Percentiles rank a stretch among this genome's conserved stretches.
phyloP scores from a whole-genome alignment of 345 rosid species.

The Hevea brasiliensis region DNA sequence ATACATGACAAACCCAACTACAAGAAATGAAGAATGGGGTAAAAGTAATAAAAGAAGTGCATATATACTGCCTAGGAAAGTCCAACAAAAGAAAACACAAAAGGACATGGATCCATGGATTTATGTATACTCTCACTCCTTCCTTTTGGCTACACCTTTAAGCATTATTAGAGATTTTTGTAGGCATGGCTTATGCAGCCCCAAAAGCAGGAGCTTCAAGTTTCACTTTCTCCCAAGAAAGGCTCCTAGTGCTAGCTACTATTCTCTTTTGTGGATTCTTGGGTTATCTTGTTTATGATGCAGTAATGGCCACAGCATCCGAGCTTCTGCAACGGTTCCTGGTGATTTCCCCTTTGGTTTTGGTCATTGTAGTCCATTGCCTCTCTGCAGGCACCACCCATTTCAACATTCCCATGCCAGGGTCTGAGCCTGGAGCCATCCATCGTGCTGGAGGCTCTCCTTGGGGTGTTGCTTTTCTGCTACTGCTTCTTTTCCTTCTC shows the following conservation, averaged over 20 bases:
- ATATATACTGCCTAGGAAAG: too few species aligned
- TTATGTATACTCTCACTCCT: too few species aligned
- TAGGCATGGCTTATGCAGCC: neutral
- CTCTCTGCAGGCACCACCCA: constrained; percentile 40
- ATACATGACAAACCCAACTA: too few species aligned
- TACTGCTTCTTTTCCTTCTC: constrained; percentile 47
- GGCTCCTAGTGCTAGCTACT: constrained; percentile 40
- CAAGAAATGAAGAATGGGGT: too few species aligned
- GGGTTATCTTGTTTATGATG: constrained; percentile 48
- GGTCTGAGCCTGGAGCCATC: constrained; percentile 53
- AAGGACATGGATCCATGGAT: too few species aligned
- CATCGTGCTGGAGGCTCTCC: constrained; percentile 58
- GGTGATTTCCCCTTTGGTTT: constrained; percentile 50
- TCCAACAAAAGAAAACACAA: too few species aligned
- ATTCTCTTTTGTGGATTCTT: constrained; percentile 33
- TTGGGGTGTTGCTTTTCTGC: constrained; percentile 48
- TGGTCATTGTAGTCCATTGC: constrained; percentile 52
- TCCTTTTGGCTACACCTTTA: too few species aligned
- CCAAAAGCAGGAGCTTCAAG: constrained; percentile 22
- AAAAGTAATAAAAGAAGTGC: too few species aligned
- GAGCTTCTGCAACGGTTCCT: constrained; percentile 47
- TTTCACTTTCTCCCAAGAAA: constrained; percentile 34
- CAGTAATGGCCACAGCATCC: constrained; percentile 54
- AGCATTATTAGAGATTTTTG: too few species aligned
- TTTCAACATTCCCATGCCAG: constrained; percentile 44